Base-by-base conservation (phyloP, 208 protist species). In the Porcisia deanei region DNA sequence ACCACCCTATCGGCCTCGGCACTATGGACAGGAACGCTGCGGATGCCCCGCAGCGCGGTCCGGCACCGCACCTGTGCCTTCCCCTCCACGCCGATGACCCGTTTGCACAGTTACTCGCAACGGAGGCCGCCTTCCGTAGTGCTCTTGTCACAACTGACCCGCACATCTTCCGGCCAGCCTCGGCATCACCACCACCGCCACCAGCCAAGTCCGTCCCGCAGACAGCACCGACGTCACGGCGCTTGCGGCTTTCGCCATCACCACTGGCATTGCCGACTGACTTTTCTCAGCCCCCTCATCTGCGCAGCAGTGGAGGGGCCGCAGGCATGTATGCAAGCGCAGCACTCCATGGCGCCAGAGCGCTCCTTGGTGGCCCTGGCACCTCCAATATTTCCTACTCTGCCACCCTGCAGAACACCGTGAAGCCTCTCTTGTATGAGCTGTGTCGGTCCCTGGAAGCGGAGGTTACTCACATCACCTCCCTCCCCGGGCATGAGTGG, bases 361-460 rank as follows among this genome's bases (percentile, higher is more conserved):
- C 18, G 0, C 6, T 25, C 30, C 59, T 47, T 59, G 37, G 68
- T 53, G 37, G 37, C 53, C 8, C 53, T 43, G 68, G 49, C 7
- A 47, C 14, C 53, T 22, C 53, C 34, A 39, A 34, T 18, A 47
- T 57, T 6, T 72, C 77, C 16, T 81, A 64, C 55, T 73, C 71
- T 16, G 71, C 77, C 3, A 25, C 71, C 1, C 54, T 76, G 37
- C 70, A 76, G 55, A 76, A 73, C 58, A 65, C 71, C 18, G 76
- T 81, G 71, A 75, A 76, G 64, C 77, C 77, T 34, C 43, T 81
- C 7, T 16, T 81, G 57, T 69, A 76, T 57, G 77, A 81, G 70
- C 76, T 70, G 77, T 81, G 71, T 41, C 77, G 71, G 1, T 53
- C 70, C 14, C 54, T 63, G 8, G 77, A 76, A 9, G 22, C 72